Conservation (phyloP, 108 stramenopile genomes). For the Epithemia pelagica region DNA sequence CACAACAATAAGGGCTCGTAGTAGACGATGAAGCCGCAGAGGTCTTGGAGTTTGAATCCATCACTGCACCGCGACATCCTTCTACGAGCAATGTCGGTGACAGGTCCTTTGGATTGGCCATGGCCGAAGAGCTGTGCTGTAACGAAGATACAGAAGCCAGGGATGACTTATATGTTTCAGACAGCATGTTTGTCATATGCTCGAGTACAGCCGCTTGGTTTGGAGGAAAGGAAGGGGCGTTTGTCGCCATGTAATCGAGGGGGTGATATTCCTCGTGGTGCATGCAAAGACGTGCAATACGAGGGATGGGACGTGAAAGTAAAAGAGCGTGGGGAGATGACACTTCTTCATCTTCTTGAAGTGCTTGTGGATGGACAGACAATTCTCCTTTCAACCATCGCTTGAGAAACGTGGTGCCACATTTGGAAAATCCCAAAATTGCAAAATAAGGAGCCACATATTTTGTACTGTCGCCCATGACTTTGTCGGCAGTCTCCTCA, state of each 20-base stretch:
- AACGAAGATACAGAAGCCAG: neutral
- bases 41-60: neutral
- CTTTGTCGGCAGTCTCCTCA: no score
- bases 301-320: neutral
- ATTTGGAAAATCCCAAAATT: slow-evolving; percentile 12
- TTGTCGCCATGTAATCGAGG: neutral
- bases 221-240: no score
- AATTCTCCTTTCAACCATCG: neutral
- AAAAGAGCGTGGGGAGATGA: neutral
- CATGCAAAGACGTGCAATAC: neutral
- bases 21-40: neutral
- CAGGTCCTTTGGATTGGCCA: no score
- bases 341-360: neutral
- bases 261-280: neutral
- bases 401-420: slow-evolving; percentile 8
- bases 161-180: neutral
- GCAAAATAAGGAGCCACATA: slow-evolving; percentile 7
- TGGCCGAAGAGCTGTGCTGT: no score
- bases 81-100: neutral
- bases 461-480: no score
- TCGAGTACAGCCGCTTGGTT: neutral
- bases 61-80: neutral
- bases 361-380: no score
- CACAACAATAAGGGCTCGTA: slow-evolving; percentile 5
- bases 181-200: neutral